A percentile compares a stretch with the other conserved stretches of the same genome.
Conservation (phyloP, 208 protist genomes). For the Trichomonas tenax region DNA sequence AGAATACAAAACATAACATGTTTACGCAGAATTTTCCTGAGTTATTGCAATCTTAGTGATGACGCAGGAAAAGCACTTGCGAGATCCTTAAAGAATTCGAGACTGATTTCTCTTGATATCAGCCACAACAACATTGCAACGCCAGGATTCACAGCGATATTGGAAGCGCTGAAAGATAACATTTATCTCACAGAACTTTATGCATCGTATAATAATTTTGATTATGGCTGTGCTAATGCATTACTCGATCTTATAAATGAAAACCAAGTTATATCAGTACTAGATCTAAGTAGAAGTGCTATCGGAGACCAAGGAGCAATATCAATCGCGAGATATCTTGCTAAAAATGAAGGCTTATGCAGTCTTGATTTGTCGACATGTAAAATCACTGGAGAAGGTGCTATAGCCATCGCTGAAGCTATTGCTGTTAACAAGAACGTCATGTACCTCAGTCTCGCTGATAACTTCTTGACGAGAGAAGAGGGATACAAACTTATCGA, state of each 20-base stretch:
- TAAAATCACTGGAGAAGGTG: not conserved
- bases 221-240: not conserved
- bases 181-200: not conserved
- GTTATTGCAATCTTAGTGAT: not conserved
- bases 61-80: not conserved
- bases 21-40: not conserved
- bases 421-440: not conserved
- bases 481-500: not conserved
- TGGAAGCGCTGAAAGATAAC: not conserved
- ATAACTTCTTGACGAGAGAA: conserved; percentile 12
- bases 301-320: not conserved
- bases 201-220: not conserved
- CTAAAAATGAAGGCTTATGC: not conserved
- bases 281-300: not conserved
- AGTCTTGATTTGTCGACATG: not conserved
- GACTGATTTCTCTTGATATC: not conserved
- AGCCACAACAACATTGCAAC: not conserved
- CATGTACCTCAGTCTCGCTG: not conserved
- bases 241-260: not conserved
- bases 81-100: not conserved
- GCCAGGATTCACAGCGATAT: not conserved
- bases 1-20: not conserved
- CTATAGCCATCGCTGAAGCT: not conserved
- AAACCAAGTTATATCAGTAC: not conserved
- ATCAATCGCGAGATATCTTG: not conserved